Evolutionary conservation across 2,329 filamentous ascomycete genomes (phyloP).

Genomic region (Xylariales sp.): DNA sequence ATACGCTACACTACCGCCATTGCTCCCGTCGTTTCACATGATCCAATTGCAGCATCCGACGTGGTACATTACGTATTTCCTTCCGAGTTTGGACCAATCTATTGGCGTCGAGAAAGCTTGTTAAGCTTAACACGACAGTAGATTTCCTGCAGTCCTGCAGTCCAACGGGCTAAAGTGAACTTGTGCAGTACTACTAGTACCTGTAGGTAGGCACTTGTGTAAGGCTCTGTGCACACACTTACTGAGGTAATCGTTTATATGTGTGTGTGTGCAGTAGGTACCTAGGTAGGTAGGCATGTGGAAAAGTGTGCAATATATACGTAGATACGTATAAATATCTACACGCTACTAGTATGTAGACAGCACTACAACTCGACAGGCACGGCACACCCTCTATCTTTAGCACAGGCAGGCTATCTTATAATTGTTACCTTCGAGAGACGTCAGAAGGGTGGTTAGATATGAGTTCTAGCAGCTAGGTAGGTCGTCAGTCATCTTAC

Average conservation of each 20-base stretch:
- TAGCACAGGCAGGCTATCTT: constrained; percentile 3
- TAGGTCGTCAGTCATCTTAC: no score
- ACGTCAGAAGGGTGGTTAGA: not conserved
- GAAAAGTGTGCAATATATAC: no score
- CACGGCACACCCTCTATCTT: not conserved
- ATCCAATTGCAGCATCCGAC: constrained; percentile 3
- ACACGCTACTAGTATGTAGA: no score
- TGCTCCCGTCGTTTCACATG: constrained; percentile 1
- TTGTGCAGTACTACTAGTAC: not conserved
- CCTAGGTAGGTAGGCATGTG: no score
- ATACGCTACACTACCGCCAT: not conserved
- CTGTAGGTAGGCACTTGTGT: no score
- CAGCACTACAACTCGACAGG: not conserved
- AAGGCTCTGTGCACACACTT: no score
- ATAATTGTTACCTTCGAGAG: not conserved
- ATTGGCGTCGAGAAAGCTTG: constrained; percentile 3
- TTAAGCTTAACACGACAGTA: constrained; percentile 11
- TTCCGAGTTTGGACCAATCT: not conserved
- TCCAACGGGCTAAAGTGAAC: not conserved
- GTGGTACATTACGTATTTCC: constrained; percentile 9
- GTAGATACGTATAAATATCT: no score
- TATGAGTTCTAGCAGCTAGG: not conserved
- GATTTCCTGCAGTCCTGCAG: not conserved
- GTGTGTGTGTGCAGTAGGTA: no score
- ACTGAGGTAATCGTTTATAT: no score